phyloP scores from a whole-genome alignment of 805 yeast species.

The Starmera quercuum region DNA sequence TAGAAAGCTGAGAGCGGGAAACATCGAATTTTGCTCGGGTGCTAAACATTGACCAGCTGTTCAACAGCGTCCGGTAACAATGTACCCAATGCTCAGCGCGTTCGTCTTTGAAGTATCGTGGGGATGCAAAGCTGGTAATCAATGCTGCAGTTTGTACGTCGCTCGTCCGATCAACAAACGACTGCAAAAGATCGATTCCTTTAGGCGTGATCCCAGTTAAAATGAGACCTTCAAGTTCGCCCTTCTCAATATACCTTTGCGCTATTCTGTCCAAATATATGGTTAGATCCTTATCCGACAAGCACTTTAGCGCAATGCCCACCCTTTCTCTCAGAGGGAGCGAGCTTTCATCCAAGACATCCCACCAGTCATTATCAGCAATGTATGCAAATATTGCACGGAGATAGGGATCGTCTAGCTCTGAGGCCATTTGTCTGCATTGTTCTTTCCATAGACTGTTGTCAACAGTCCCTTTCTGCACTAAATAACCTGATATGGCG shows the following conservation, averaged over 20 bases:
- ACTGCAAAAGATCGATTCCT: conserved; percentile 74
- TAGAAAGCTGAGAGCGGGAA: conserved; percentile 57
- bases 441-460: conserved; percentile 79
- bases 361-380: conserved; percentile 95
- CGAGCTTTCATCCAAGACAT: conserved; percentile 83
- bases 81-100: conserved; percentile 76
- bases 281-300: conserved; percentile 72
- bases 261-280: conserved; percentile 65
- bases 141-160: conserved; percentile 91
- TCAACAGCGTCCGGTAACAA: conserved; percentile 57
- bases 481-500: conserved; percentile 85
- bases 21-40: conserved; percentile 83
- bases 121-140: conserved; percentile 73
- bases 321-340: conserved; percentile 81
- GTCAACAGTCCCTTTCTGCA: conserved; percentile 43
- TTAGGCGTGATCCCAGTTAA: conserved; percentile 87
- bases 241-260: conserved; percentile 60
- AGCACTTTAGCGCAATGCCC: conserved; percentile 83
- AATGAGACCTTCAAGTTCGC: conserved; percentile 87
- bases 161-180: conserved; percentile 79
- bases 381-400: conserved; percentile 90
- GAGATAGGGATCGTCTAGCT: conserved; percentile 80
- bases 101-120: conserved; percentile 68
- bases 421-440: conserved; percentile 83
- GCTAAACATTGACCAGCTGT: conserved; percentile 77